A percentile compares a stretch with the other conserved stretches of the same genome.
Evolutionary conservation across 768 basidiomycete species (phyloP).

Genomic region (Phanerochaete carnosa): DNA sequence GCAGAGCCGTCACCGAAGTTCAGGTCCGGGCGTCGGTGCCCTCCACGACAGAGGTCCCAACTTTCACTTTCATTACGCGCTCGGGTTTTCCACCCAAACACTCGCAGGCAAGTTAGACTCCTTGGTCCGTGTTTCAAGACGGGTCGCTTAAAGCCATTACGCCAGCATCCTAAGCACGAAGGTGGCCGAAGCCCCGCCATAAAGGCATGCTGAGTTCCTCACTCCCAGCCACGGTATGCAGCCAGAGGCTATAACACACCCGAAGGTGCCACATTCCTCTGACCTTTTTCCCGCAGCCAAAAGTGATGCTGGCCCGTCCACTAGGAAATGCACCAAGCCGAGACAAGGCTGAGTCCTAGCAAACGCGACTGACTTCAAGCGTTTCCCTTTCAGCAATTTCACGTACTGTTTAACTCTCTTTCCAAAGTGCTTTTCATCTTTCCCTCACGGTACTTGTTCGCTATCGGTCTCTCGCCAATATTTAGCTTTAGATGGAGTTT

Average conservation of each 20-base stretch:
- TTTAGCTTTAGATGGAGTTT: slow-evolving; percentile 86
- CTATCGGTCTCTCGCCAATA: slow-evolving; percentile 81
- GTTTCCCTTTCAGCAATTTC: slow-evolving; percentile 67
- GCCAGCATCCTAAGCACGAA: slow-evolving; percentile 71
- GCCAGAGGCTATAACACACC: slow-evolving; percentile 64
- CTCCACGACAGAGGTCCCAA: slow-evolving; percentile 60
- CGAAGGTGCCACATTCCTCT: slow-evolving; percentile 60
- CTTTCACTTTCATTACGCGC: slow-evolving; percentile 72
- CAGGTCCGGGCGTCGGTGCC: slow-evolving; percentile 74
- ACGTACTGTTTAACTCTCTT: slow-evolving; percentile 80
- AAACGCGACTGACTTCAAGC: slow-evolving; percentile 15
- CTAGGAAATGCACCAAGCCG: slow-evolving; percentile 23
- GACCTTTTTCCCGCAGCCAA: slow-evolving; percentile 54
- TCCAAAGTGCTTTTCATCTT: slow-evolving; percentile 82
- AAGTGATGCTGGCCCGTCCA: slow-evolving; percentile 69
- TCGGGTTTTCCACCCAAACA: slow-evolving; percentile 48
- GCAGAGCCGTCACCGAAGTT: slow-evolving; percentile 71
- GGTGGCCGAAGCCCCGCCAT: slow-evolving; percentile 50
- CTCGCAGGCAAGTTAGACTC: slow-evolving; percentile 83
- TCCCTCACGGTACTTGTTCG: slow-evolving; percentile 82
- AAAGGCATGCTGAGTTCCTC: slow-evolving; percentile 61
- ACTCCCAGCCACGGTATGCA: slow-evolving; percentile 54
- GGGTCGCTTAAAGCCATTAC: slow-evolving; percentile 78
- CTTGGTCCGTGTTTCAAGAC: slow-evolving; percentile 86
- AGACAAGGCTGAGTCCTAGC: slow-evolving; percentile 21